These are phyloP conservation scores for Trichosanthes cucumerina DNA, from an alignment of 306 rosid genomes.

Conservation along the genomic window DNA sequence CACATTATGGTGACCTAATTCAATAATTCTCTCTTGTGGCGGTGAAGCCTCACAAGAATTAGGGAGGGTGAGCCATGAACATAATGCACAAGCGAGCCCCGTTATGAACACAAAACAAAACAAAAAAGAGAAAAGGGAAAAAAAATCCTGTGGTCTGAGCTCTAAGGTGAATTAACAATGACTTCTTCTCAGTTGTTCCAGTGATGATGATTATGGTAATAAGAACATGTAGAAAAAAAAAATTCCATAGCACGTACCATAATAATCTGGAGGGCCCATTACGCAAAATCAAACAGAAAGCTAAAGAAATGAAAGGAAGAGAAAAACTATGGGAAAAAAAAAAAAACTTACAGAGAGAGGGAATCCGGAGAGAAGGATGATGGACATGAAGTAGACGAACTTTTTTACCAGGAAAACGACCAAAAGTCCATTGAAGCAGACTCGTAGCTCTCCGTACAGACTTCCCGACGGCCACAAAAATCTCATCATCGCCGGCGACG, in stretches of 20 bases:
- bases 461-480: slow-evolving; percentile 62
- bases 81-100: no score
- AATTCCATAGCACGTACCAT: neutral
- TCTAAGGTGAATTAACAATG: neutral
- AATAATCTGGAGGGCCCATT: neutral
- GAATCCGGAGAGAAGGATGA: slow-evolving; percentile 58
- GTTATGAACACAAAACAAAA: no score
- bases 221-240: neutral
- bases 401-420: slow-evolving; percentile 26
- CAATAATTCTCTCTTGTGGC: no score
- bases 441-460: slow-evolving; percentile 31
- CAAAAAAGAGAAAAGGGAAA: no score
- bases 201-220: neutral
- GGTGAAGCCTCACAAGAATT: no score
- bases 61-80: no score
- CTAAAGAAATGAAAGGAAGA: neutral
- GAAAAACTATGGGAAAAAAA: neutral
- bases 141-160: neutral
- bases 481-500: slow-evolving; percentile 4
- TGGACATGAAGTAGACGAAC: slow-evolving; percentile 49
- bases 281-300: neutral
- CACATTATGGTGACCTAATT: no score
- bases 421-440: slow-evolving; percentile 56
- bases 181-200: neutral
- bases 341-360: slow-evolving; percentile 47